Evolutionary conservation across 2,329 filamentous ascomycete genomes (phyloP), one percentile per base, ranked within the genome.

Genomic region (Lachnellula arida): DNA sequence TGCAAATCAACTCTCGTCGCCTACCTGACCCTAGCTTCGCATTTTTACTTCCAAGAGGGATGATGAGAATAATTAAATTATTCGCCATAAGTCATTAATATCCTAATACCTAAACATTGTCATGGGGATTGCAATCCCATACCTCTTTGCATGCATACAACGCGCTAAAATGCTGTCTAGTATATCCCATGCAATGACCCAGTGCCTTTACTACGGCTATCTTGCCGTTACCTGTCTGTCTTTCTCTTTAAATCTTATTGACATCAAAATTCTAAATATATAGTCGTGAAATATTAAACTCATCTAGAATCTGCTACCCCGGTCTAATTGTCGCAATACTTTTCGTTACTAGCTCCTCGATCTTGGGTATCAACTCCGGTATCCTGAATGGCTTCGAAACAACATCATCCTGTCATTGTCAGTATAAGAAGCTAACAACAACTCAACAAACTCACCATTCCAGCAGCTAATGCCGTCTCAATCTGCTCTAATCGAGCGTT

Each of bases 341-440:
- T 35, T 61, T 63, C 14, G 39, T 46, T 19, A 66, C 56, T 9
- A 70, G 58, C 23, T 83, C 79, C 59, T 83, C 78, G 59, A 90
- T 86, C 68, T 86, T 86, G 14, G 82, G 82, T 46, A 88, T 76
- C 51, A 90, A 71, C 54, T 89, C 85, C n/a, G 80, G 79, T 51
- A 89, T 85, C n/a, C 84, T 81, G 68, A 92, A 93, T 3, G 89
- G 89, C 68, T 93, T 93, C 1, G 86, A 86, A 37, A 93, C 87
- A 44, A 91, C 83, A 70, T 87, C 85, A 70, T 91, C 85, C 81
- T 85, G 50, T 19, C 49, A n/a, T 11, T 15, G 55, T 70, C 60
- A 69, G 63, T 49, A 51, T 12, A 3, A 7, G 17, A 48, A 19
- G 5, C 28, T 4, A 14, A 25, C 17, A 25, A 19, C 23, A 12